Percentiles rank a stretch among this genome's conserved stretches.
These are phyloP conservation scores for Cardamine resedifolia DNA, from an alignment of 345 rosid genomes.

Conservation along the genomic window DNA sequence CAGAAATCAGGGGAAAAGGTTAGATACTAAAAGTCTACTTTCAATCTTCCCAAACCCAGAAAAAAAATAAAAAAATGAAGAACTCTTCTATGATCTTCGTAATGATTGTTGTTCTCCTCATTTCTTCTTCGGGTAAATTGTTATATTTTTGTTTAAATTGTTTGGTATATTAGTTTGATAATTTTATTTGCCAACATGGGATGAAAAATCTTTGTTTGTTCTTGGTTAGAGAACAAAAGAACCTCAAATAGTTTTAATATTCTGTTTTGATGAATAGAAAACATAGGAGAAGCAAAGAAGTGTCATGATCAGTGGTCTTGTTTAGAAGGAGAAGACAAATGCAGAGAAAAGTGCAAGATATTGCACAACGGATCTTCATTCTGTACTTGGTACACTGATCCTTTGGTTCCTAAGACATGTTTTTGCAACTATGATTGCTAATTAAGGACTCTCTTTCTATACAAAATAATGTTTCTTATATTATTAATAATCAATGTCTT, in stretches of 20 bases:
- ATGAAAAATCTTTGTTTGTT: neutral
- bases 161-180: neutral
- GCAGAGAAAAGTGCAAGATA: neutral
- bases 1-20: neutral
- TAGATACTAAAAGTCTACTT: neutral
- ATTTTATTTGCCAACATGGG: neutral
- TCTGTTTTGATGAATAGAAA: neutral
- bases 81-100: neutral
- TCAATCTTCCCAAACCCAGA: neutral
- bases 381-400: too few relatives aligned
- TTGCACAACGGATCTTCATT: neutral
- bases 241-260: neutral
- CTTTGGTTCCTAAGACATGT: too few relatives aligned
- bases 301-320: neutral
- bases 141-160: neutral
- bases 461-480: too few relatives aligned
- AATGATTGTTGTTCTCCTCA: neutral
- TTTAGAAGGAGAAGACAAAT: neutral
- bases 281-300: neutral
- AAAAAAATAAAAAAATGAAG: slow-evolving; percentile 13
- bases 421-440: too few relatives aligned
- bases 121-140: slow-evolving; percentile 15
- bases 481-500: too few relatives aligned
- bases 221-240: neutral
- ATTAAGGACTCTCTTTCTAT: too few relatives aligned